Percentiles rank a stretch among this genome's conserved stretches.
Evolutionary conservation across 2,329 filamentous ascomycete species (phyloP).

Genomic region (Bipolaris gigantea): DNA sequence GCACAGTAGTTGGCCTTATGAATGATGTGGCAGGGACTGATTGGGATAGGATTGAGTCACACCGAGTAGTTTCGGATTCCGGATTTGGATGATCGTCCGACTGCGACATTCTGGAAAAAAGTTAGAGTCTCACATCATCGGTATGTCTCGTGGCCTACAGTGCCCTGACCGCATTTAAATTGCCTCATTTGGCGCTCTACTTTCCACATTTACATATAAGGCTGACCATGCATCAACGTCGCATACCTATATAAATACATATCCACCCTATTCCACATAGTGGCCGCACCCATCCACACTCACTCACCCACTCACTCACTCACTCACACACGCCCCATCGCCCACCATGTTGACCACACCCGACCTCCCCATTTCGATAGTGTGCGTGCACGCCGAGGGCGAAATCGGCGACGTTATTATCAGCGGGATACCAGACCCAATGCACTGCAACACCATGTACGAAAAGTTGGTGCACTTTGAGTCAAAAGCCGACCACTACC

Average conservation of each 20-base stretch:
- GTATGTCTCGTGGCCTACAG: too few species aligned
- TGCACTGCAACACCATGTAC: constrained; percentile 50
- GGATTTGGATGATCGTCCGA: not conserved
- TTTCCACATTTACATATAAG: not conserved
- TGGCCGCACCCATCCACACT: too few species aligned
- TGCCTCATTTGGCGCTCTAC: not conserved
- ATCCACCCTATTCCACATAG: too few species aligned
- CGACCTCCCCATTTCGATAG: constrained; percentile 2
- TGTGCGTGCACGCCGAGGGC: constrained; percentile 45
- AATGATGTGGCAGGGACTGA: not conserved
- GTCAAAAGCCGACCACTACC: constrained; percentile 46
- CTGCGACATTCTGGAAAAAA: not conserved
- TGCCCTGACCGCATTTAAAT: too few species aligned
- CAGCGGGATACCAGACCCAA: constrained; percentile 51
- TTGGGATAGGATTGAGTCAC: not conserved
- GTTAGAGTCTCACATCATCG: not conserved
- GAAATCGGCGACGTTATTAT: constrained; percentile 55
- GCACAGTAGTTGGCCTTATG: not conserved
- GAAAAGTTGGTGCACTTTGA: constrained; percentile 53
- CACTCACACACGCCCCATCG: not conserved
- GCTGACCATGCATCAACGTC: too few species aligned
- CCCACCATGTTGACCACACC: not conserved
- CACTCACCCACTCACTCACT: not conserved
- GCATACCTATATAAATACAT: too few species aligned
- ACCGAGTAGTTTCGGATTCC: not conserved